These are phyloP conservation scores for Mycocalia duriaeana DNA, from an alignment of 1,284 basidiomycete species.

Conservation along the genomic window DNA sequence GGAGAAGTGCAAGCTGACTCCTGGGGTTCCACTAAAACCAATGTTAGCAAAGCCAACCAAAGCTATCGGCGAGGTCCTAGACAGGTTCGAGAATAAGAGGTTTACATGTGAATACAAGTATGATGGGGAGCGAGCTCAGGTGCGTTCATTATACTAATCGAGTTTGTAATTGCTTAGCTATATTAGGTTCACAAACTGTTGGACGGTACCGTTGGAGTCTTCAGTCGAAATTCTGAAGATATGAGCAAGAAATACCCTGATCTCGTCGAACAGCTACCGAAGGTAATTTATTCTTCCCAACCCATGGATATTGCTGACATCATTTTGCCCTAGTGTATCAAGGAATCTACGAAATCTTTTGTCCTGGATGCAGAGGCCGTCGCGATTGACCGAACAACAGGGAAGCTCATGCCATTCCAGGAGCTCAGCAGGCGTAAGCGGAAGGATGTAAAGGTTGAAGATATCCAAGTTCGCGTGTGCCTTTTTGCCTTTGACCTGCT, in stretches of 20 bases:
- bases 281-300: slow-evolving; percentile 43
- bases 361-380: slow-evolving; percentile 96
- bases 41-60: slow-evolving; percentile 99
- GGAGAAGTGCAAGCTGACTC: slow-evolving; percentile 85
- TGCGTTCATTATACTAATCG: slow-evolving; percentile 21
- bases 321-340: slow-evolving; percentile 81
- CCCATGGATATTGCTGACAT: slow-evolving; percentile 4
- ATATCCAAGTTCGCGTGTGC: slow-evolving; percentile 94
- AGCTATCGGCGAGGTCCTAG: slow-evolving; percentile 97
- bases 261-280: slow-evolving; percentile 87
- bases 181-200: slow-evolving; percentile 74
- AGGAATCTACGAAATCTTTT: slow-evolving; percentile 78
- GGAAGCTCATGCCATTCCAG: slow-evolving; percentile 93
- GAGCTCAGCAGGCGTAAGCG: slow-evolving; percentile 93
- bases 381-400: slow-evolving; percentile 84
- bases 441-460: slow-evolving; percentile 95
- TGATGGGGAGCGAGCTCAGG: slow-evolving; percentile 96
- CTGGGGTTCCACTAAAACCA: slow-evolving; percentile 94
- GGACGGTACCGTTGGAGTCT: slow-evolving; percentile 81
- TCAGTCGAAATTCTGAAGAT: slow-evolving; percentile 97
- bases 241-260: slow-evolving; percentile 99
- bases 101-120: slow-evolving; percentile 99
- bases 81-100: slow-evolving; percentile 91
- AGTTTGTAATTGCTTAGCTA: neutral
- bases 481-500: slow-evolving; percentile 95